phyloP scores from a whole-genome alignment of 2,329 filamentous ascomycete genomes.

The Aspergillus puulaauensis region DNA sequence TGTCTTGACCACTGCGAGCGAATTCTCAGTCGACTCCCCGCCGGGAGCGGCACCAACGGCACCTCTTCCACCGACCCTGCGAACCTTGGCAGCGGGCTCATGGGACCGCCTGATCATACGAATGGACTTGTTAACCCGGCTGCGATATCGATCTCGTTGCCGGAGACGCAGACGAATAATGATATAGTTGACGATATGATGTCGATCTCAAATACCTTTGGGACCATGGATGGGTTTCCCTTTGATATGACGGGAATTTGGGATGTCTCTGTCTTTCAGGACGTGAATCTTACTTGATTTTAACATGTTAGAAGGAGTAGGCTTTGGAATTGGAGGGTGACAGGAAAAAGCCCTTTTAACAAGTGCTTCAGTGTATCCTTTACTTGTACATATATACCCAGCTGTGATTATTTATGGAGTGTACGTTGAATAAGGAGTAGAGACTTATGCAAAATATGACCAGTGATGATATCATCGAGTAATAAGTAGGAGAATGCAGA shows the following conservation, averaged over 20 bases:
- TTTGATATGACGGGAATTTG: constrained; percentile 49
- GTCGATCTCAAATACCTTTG: constrained; percentile 46
- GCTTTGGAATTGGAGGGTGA: background rate
- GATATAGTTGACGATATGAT: constrained; percentile 49
- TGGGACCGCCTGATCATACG: constrained; percentile 14
- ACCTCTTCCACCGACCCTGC: background rate
- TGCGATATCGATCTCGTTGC: constrained; percentile 41
- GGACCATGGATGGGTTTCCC: constrained; percentile 47
- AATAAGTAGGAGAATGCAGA: too few relatives aligned
- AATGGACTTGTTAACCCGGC: constrained; percentile 38
- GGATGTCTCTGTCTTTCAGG: constrained; percentile 45
- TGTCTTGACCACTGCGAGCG: constrained; percentile 52
- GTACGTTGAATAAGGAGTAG: constrained; percentile 1
- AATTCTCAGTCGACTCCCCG: constrained; percentile 43
- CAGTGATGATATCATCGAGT: background rate
- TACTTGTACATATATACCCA: constrained; percentile 1
- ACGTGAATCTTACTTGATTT: constrained; percentile 31
- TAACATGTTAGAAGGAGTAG: too few relatives aligned
- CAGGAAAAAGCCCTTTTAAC: constrained; percentile 1
- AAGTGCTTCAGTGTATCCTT: background rate
- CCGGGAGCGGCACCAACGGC: constrained; percentile 21
- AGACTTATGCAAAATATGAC: background rate
- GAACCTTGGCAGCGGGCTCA: constrained; percentile 15
- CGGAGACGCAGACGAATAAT: constrained; percentile 45
- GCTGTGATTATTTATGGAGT: background rate